Evolutionary conservation across 75 land plant species (phyloP), one percentile per base, ranked within the genome.

Genomic region (Chamaecyparis obtusa): DNA sequence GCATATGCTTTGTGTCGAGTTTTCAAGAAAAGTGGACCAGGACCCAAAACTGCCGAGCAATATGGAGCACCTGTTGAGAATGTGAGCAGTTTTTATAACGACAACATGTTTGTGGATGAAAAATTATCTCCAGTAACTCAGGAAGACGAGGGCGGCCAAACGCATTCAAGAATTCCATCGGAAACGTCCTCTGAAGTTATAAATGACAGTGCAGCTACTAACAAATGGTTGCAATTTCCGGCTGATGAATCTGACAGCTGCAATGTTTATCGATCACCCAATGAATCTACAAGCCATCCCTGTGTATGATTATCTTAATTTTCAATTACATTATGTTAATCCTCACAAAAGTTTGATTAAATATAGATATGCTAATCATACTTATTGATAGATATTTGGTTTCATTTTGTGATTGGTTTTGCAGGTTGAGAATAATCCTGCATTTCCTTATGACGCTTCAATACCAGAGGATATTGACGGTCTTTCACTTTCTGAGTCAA

Each of bases 1-100:
- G 95, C 97, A 3, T 96, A 92, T 87, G 97, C 95, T 6, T 87
- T 94, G 17, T 93, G 95, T 51, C 95, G 97, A 21, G 91, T 96
- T 14, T 96, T 94, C 89, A 96, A 96, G 92, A 96, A 96, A 88
- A 90, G 85, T 46, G 90, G 89, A 2, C 87, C 88, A 16, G 91
- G 86, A 14, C 92, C 94, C 4, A 94, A 90, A 89, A 89, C 86
- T 36, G 92, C 84, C 46, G 95, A 90, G 39, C 87, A 90, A 80
- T 90, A 91, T 84, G 90, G 93, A 10, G 89, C 87, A 21, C 46
- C 92, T 9, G 64, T 87, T 86, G 85, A 83, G 3, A 24, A 81
- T 46, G 33, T 13, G 33, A 24, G 83, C 32, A 27, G 30, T 46
- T 44, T 81, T 8, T 44, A 24, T 44, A 27, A 81, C 27, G 32